Percentiles rank a stretch among this genome's conserved stretches.
These are phyloP conservation scores for Metschnikowia picachoensis DNA, from an alignment of 805 yeast species.

Conservation along the genomic window DNA sequence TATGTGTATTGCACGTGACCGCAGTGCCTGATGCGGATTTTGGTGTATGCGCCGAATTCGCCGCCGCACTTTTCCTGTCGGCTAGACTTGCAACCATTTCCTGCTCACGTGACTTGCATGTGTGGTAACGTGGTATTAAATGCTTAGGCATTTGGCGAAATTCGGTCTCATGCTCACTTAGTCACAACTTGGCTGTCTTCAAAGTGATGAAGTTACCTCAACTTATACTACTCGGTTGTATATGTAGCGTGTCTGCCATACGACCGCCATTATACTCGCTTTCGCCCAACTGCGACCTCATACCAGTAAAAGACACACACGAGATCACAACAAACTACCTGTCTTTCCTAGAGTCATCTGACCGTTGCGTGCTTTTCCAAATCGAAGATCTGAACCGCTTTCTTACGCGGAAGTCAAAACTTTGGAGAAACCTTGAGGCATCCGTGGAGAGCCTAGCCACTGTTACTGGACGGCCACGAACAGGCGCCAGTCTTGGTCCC, in stretches of 20 bases:
- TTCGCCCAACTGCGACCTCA: conserved; percentile 3
- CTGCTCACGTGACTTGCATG: neutral
- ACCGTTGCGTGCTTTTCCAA: conserved; percentile 4
- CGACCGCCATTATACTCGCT: neutral
- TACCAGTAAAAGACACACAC: neutral
- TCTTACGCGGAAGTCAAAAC: conserved; percentile 5
- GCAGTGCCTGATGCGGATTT: neutral
- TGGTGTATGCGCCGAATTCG: neutral
- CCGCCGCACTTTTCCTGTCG: no score
- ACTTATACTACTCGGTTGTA: neutral
- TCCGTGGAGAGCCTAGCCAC: conserved; percentile 2
- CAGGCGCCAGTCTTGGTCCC: neutral
- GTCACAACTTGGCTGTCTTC: neutral
- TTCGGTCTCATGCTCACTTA: neutral
- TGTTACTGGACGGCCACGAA: neutral
- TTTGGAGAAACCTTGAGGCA: conserved; percentile 7
- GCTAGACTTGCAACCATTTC: no score
- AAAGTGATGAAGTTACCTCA: neutral
- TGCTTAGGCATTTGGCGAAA: neutral
- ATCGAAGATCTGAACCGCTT: conserved; percentile 7
- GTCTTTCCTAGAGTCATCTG: neutral
- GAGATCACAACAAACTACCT: conserved; percentile 2
- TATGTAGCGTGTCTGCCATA: neutral
- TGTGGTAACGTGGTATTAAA: neutral
- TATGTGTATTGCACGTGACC: neutral